Base-by-base conservation (phyloP, 495 filamentous ascomycete genomes). In the Rostrohypoxylon terebratum region DNA sequence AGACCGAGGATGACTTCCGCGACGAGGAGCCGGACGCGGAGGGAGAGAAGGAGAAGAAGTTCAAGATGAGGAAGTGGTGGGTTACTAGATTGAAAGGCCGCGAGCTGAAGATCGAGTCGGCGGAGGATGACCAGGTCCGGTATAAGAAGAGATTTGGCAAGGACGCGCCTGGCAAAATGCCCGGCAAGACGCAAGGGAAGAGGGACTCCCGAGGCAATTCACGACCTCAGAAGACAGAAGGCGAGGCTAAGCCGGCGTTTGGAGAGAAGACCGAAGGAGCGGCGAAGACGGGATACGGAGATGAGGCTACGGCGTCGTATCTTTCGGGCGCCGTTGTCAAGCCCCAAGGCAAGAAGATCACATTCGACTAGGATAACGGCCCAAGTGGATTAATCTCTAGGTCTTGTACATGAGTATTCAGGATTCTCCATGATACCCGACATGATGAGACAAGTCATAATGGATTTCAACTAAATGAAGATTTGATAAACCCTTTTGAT, bases 91-190 rank as follows among this genome's bases (percentile, higher is more conserved):
- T 97, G 25, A 82, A 90, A 50, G 92, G 95, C 16, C 87, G 96
- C 14, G 86, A 87, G 54, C 83, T 99, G 75, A 90, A 93, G 71
- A 91, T 94, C 83, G 96, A 99, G 77, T 92, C 94, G 75, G 96
- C 96, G 8, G 95, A 99, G 82, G 95, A 97, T 77, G 88, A 94
- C 44, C 86, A 90, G 60, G 87, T 88, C 25, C 83, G 96, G 47
- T 98, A 99, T 79, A 92, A 93, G 82, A 98, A 98, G 83, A 89
- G 96, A 9, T 98, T 91, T 80, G 92, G 93, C 51, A 94, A 93
- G 79, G 91, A 90, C 31, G 77, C 72, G 5, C 63, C 68, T 28
- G 62, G 63, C 28, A 66, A 63, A 28, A 16, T 70, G 5, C 63
- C 68, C 28, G 62, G 63, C 28, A 66, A 63, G 34, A 16, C 59